Evolutionary conservation across 2,329 filamentous ascomycete genomes (phyloP), one percentile per base, ranked within the genome.

Genomic region (Pestalotiopsis sp.): DNA sequence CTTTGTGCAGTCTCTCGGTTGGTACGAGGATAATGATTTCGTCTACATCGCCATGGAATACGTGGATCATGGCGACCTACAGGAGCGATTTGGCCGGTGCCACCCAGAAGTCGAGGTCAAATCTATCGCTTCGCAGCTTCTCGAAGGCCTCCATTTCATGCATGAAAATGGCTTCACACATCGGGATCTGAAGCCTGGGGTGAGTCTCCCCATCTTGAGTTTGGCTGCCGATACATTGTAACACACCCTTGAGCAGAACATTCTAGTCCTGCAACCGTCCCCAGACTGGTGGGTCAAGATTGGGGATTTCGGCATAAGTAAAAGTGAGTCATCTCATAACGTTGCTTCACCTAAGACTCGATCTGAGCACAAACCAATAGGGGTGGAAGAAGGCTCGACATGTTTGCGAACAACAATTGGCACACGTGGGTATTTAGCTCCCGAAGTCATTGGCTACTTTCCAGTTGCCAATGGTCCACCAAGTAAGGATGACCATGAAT

Each of bases 291-390:
- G 70, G 41, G 73, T 78, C 31, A 77, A 78, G 67, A 75, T 78
- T 14, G 71, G 72, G 11, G 75, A 77, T 65, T 76, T 76, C 38
- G 75, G 76, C 1, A 74, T 75, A 27, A 74, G 72, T 65, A 75
- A 74, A 39, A 69, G 72, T n/a, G 49, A 49, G 45, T n/a, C 41
- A 3, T 17, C 5, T 17, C 41, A 13, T 4, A 49, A 49, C 3
- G n/a, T 17, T 49, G 12, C 2, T 17, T 17, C 2, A 17, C n/a
- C 12, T 5, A 5, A 17, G 14, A 17, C 45, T 49, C 14, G n/a
- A 49, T 49, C 45, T 49, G 14, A 17, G 1, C 6, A 49, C 2
- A 20, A 49, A 17, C 4, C 67, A 4, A 31, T 72, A 17, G 73
- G 70, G 11, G 65, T 69, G 3, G 72, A 69, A 13, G 66, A 66